Evolutionary conservation across 2,329 filamentous ascomycete genomes (phyloP).

Genomic region (Aspergillus persii): DNA sequence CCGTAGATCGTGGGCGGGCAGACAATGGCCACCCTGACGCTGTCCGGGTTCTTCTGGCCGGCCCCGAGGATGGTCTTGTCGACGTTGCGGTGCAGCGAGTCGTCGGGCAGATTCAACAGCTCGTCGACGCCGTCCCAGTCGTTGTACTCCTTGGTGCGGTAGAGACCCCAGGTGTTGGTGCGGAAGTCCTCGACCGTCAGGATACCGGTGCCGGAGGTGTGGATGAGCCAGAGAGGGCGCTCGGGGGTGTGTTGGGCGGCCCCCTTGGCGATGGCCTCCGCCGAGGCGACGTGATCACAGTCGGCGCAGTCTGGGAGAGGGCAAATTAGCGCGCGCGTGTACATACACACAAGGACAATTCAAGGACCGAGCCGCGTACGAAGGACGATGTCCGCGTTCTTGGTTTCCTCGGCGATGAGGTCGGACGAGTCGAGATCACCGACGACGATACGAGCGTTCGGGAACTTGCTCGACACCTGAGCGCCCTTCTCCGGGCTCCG

Average conservation of each 20-base stretch:
- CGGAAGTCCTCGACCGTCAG: constrained; percentile 43
- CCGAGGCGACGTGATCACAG: constrained; percentile 44
- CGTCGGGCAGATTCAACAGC: constrained; percentile 40
- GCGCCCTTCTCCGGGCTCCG: constrained; percentile 45
- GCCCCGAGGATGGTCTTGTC: constrained; percentile 39
- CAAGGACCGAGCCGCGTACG: constrained; percentile 23
- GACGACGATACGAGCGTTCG: constrained; percentile 41
- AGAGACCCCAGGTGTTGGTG: constrained; percentile 38
- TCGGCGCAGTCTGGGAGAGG: constrained; percentile 38
- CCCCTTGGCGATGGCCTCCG: constrained; percentile 42
- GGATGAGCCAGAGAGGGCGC: constrained; percentile 42
- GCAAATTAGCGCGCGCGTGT: not conserved
- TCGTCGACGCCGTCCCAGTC: constrained; percentile 47
- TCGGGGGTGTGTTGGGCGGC: constrained; percentile 34
- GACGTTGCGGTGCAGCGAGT: constrained; percentile 41
- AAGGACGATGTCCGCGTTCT: constrained; percentile 48
- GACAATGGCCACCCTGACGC: constrained; percentile 39
- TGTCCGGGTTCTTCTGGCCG: constrained; percentile 23
- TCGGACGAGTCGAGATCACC: constrained; percentile 44
- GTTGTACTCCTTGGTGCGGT: constrained; percentile 45
- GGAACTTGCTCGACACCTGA: constrained; percentile 39
- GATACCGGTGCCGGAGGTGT: constrained; percentile 47
- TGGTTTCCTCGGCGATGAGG: constrained; percentile 43
- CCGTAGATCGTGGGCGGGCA: constrained; percentile 45
- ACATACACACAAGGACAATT: not conserved